Evolutionary conservation across 2,329 filamentous ascomycete species (phyloP).

Genomic region (Penicillium brevicompactum): DNA sequence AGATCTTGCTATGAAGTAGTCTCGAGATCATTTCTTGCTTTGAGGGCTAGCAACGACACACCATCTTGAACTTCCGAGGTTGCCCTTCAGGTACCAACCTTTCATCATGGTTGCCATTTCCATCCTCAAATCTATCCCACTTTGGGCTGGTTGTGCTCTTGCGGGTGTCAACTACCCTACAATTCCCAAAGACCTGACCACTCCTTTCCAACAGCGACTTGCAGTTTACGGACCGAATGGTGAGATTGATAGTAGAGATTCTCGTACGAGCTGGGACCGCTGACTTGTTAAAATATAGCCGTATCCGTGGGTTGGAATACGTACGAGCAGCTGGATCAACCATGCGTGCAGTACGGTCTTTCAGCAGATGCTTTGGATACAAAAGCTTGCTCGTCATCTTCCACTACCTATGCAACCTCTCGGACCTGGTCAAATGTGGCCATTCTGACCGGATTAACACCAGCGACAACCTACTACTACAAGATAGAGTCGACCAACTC

Average conservation of each 20-base stretch:
- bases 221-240: constrained; percentile 54
- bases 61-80: background rate
- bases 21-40: too few species aligned
- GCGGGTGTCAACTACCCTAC: constrained; percentile 46
- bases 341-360: constrained; percentile 57
- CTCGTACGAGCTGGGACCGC: too few species aligned
- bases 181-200: constrained; percentile 54
- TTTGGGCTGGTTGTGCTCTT: constrained; percentile 18
- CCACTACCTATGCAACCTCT: constrained; percentile 57
- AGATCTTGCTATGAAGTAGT: too few species aligned
- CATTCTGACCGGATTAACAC: constrained; percentile 47
- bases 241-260: constrained; percentile 29
- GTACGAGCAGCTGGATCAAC: constrained; percentile 47
- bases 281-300: constrained; percentile 34
- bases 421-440: constrained; percentile 57
- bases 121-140: constrained; percentile 18
- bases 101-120: constrained; percentile 14
- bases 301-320: constrained; percentile 62
- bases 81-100: background rate
- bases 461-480: constrained; percentile 63
- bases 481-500: constrained; percentile 61
- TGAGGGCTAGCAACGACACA: too few species aligned
- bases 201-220: constrained; percentile 58
- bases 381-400: constrained; percentile 49
- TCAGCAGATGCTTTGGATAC: constrained; percentile 42